These are phyloP conservation scores for Aspergillus aculeatus DNA, from an alignment of 2,329 filamentous ascomycete genomes.

Conservation along the genomic window DNA sequence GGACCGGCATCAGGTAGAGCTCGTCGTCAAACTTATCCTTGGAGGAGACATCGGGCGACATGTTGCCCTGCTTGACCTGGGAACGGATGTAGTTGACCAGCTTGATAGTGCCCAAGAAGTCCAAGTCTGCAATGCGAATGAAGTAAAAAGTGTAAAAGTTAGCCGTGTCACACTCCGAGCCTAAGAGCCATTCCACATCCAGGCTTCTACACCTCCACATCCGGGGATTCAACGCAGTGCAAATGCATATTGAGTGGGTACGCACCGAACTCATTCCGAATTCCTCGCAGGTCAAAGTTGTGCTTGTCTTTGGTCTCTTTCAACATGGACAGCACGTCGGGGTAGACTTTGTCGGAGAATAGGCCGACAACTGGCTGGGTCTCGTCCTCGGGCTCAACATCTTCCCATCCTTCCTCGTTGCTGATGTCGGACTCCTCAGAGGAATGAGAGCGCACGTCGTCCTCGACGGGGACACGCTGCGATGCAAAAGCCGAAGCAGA, in stretches of 20 bases:
- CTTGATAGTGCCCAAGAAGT: constrained; percentile 72
- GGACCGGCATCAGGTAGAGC: constrained; percentile 74
- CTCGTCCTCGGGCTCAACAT: constrained; percentile 62
- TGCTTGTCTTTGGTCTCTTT: constrained; percentile 65
- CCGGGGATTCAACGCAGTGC: too few species aligned
- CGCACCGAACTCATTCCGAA: constrained; percentile 54
- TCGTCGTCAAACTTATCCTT: constrained; percentile 70
- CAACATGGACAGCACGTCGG: constrained; percentile 65
- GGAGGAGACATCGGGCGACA: constrained; percentile 57
- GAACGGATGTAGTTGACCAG: constrained; percentile 67
- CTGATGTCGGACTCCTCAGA: constrained; percentile 49
- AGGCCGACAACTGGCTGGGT: constrained; percentile 65
- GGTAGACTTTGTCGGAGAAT: constrained; percentile 65
- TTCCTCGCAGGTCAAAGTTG: constrained; percentile 64
- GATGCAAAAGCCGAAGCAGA: constrained; percentile 27
- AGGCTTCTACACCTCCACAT: too few species aligned
- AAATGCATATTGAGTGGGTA: constrained; percentile 17
- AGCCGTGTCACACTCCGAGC: constrained; percentile 3
- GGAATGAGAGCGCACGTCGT: constrained; percentile 27
- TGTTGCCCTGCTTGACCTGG: constrained; percentile 47
- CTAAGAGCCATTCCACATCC: too few species aligned
- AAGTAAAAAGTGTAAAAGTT: constrained; percentile 19
- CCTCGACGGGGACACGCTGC: constrained; percentile 22
- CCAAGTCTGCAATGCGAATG: constrained; percentile 52
- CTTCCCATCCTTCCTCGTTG: constrained; percentile 56